Evolutionary conservation across 495 filamentous ascomycete species (phyloP).

Genomic region (Annulohypoxylon nitens): DNA sequence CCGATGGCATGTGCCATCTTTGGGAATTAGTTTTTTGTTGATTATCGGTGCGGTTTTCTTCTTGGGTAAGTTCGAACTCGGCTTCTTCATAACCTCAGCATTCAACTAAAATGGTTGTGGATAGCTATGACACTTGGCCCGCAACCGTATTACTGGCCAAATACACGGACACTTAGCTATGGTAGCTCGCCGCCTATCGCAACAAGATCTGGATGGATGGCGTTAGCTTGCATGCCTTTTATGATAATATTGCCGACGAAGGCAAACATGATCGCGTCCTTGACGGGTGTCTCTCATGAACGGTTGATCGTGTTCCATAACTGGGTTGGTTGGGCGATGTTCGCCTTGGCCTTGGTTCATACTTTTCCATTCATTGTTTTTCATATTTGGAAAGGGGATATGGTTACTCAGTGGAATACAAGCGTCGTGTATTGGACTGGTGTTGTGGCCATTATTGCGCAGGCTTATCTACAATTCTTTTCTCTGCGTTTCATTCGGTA

Average conservation of each 20-base stretch:
- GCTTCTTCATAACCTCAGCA: not conserved
- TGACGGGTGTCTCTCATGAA: conserved; percentile 69
- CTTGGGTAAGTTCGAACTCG: conserved; percentile 51
- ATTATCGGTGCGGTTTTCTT: conserved; percentile 62
- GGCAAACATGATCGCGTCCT: conserved; percentile 61
- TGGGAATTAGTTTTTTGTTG: conserved; percentile 60
- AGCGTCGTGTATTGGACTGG: conserved; percentile 68
- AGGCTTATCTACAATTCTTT: conserved; percentile 67
- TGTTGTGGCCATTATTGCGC: conserved; percentile 65
- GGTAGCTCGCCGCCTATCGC: conserved; percentile 66
- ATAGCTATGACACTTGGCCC: conserved; percentile 64
- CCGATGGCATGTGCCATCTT: conserved; percentile 58
- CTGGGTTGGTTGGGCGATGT: conserved; percentile 67
- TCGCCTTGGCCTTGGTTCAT: conserved; percentile 66
- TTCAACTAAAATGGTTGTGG: conserved; percentile 8
- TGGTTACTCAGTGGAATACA: conserved; percentile 61
- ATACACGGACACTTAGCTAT: conserved; percentile 56
- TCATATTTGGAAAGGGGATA: conserved; percentile 62
- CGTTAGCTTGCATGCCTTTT: conserved; percentile 65
- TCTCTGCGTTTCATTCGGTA: conserved; percentile 65
- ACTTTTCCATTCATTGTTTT: conserved; percentile 71
- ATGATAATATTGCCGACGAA: conserved; percentile 56
- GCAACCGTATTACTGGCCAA: conserved; percentile 70
- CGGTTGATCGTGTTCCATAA: conserved; percentile 68
- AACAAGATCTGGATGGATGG: conserved; percentile 66